phyloP scores from a whole-genome alignment of 495 filamentous ascomycete species.

The Pyrenopolyporus hunteri region DNA sequence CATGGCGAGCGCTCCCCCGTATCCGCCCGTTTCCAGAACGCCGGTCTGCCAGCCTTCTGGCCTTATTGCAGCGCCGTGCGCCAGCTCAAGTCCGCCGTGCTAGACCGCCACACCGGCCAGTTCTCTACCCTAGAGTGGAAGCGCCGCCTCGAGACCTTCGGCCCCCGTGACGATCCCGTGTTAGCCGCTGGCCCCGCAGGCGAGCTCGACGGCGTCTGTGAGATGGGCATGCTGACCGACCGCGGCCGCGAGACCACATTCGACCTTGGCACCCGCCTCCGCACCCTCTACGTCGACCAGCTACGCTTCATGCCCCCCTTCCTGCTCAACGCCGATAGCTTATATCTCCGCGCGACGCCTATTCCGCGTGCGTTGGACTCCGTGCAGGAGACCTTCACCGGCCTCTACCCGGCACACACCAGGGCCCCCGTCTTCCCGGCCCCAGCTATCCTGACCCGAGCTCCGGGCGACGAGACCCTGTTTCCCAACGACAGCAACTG shows the following conservation, averaged over 20 bases:
- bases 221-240: conserved; percentile 89
- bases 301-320: conserved; percentile 79
- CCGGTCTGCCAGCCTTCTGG: conserved; percentile 86
- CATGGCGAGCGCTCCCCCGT: conserved; percentile 93
- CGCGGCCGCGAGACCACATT: conserved; percentile 83
- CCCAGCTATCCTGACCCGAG: conserved; percentile 75
- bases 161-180: conserved; percentile 70
- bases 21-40: conserved; percentile 83
- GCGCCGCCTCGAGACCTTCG: conserved; percentile 81
- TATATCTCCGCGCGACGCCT: conserved; percentile 86
- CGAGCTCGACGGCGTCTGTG: conserved; percentile 78
- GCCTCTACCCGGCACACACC: conserved; percentile 80
- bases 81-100: conserved; percentile 72
- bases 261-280: conserved; percentile 76
- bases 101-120: conserved; percentile 50
- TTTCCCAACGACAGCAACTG: conserved; percentile 91
- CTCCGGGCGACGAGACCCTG: conserved; percentile 82
- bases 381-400: conserved; percentile 86
- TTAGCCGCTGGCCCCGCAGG: conserved; percentile 68
- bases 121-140: conserved; percentile 79
- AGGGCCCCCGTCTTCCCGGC: conserved; percentile 65
- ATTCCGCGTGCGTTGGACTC: conserved; percentile 86
- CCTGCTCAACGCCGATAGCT: conserved; percentile 66
- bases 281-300: conserved; percentile 87
- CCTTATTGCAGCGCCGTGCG: conserved; percentile 84